Conservation (phyloP, 176 grass and related monocot species). For the Eleusine coracana region DNA sequence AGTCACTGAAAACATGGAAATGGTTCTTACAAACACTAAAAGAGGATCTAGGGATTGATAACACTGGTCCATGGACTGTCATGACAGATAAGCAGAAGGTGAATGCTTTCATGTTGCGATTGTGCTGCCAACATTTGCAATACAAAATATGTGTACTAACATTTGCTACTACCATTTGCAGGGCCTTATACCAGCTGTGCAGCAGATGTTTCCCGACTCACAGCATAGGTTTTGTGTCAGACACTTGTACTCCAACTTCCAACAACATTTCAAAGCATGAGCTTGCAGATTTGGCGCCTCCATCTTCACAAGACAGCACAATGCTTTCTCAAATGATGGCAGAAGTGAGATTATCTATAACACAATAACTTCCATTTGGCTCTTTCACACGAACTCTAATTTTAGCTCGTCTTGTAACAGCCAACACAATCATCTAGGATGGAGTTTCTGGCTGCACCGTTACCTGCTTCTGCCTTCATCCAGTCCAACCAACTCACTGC, state of each 20-base stretch:
- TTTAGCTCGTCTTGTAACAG: not conserved
- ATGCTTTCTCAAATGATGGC: no score
- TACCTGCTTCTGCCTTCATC: not conserved
- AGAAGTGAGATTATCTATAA: not conserved
- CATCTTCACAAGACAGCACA: not conserved
- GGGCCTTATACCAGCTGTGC: not conserved
- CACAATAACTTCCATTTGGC: no score
- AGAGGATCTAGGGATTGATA: no score
- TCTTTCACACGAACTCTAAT: not conserved
- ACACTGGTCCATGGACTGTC: not conserved
- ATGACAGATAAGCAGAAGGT: no score
- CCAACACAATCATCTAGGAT: not conserved
- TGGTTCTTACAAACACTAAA: no score
- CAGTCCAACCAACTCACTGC: not conserved
- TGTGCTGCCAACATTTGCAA: no score
- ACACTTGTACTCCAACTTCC: not conserved
- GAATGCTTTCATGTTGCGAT: no score
- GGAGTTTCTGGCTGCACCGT: no score
- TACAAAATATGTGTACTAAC: no score
- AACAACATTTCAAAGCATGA: not conserved
- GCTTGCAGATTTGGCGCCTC: not conserved
- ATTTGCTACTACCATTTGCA: not conserved
- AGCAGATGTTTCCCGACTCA: not conserved
- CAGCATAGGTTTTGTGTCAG: not conserved
- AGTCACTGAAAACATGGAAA: no score